Conservation (phyloP, 768 basidiomycete genomes). For the Naganishia randhawae region DNA sequence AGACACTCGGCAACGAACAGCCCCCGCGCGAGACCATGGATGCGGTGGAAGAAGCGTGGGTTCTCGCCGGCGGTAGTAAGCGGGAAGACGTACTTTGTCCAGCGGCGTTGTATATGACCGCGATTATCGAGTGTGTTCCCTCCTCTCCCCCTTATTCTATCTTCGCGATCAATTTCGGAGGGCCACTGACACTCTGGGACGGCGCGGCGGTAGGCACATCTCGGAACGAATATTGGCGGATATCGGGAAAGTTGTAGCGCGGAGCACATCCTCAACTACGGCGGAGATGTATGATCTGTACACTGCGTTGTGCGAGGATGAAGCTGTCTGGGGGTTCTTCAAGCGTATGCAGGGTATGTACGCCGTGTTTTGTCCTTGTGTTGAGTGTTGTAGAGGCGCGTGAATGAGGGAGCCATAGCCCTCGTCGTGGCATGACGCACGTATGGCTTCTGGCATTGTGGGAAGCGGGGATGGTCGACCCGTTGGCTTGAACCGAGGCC, state of each 20-base stretch:
- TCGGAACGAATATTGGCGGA: slow-evolving; percentile 76
- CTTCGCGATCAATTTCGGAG: slow-evolving; percentile 17
- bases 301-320: slow-evolving; percentile 83
- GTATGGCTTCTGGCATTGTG: too few species aligned
- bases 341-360: slow-evolving; percentile 65
- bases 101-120: slow-evolving; percentile 83
- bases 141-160: neutral
- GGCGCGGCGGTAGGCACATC: too few species aligned
- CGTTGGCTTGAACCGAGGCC: too few species aligned
- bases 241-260: slow-evolving; percentile 75
- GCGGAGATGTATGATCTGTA: slow-evolving; percentile 80
- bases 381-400: too few species aligned
- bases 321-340: slow-evolving; percentile 76
- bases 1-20: slow-evolving; percentile 85
- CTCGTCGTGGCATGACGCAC: too few species aligned
- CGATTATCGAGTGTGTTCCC: slow-evolving; percentile 67
- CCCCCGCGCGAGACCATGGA: slow-evolving; percentile 78
- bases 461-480: too few species aligned
- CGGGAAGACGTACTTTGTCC: slow-evolving; percentile 65
- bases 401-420: too few species aligned
- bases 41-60: slow-evolving; percentile 60
- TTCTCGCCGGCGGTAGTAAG: slow-evolving; percentile 61
- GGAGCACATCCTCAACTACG: slow-evolving; percentile 72
- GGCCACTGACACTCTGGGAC: slow-evolving; percentile 22
- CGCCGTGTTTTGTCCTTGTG: too few species aligned